A percentile compares a stretch with the other conserved stretches of the same genome.
Evolutionary conservation across 345 rosid species (phyloP).

Genomic region (Eucalyptus sp.): DNA sequence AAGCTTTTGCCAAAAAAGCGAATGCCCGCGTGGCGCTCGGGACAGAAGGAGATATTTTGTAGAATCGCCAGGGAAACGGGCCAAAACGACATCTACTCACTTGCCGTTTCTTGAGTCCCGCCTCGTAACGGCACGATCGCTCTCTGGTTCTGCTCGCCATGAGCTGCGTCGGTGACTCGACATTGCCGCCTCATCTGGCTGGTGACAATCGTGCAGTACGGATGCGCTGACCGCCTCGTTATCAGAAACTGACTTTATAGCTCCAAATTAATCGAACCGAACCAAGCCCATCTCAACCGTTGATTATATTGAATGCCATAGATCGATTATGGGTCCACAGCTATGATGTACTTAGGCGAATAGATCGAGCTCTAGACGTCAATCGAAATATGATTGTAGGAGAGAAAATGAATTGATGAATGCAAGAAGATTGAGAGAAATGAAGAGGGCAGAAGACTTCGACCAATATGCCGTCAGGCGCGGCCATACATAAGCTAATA

Average conservation of each 20-base stretch:
- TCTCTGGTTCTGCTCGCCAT: background rate
- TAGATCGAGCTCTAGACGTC: background rate
- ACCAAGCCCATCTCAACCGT: background rate
- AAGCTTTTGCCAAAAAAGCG: background rate
- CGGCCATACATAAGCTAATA: background rate
- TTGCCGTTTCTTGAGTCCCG: background rate
- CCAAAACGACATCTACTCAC: background rate
- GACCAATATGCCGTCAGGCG: background rate
- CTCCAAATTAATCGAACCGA: background rate
- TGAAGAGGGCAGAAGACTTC: background rate
- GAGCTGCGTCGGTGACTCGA: background rate
- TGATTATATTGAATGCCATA: background rate
- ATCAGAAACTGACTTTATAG: background rate
- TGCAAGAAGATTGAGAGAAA: background rate
- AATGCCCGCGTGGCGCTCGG: background rate
- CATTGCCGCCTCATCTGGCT: background rate
- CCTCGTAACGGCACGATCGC: background rate
- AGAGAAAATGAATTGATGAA: background rate
- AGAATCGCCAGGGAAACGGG: background rate
- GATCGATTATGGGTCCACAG: accelerated
- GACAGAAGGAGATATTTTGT: background rate
- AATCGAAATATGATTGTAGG: background rate
- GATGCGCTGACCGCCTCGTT: background rate
- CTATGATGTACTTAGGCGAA: background rate
- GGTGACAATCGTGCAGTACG: background rate